Percentiles rank a stretch among this genome's conserved stretches.
Evolutionary conservation across 257 asterid species (phyloP).

Genomic region (Nicotiana obtusifolia): DNA sequence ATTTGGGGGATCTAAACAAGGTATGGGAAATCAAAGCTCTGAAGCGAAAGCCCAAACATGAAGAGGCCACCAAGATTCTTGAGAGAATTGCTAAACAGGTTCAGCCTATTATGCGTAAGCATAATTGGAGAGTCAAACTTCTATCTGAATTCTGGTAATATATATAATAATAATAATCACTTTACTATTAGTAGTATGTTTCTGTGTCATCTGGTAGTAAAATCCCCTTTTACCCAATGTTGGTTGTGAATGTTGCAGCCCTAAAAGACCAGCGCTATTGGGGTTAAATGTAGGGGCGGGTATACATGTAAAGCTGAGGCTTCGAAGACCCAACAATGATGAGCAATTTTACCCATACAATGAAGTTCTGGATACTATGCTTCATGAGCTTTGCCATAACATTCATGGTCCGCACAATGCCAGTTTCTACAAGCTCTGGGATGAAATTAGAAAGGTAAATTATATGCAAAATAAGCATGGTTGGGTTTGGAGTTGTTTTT

Average conservation of each 20-base stretch:
- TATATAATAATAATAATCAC: no score
- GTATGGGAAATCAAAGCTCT: constrained; percentile 78
- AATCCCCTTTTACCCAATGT: neutral
- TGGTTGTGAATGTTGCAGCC: constrained; percentile 41
- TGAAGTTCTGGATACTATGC: constrained; percentile 88
- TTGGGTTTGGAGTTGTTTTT: no score
- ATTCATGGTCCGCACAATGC: constrained; percentile 82
- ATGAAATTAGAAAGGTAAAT: constrained; percentile 71
- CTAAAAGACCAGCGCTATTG: constrained; percentile 44
- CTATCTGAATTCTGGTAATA: constrained; percentile 78
- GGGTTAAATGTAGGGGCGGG: constrained; percentile 88
- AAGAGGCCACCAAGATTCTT: constrained; percentile 63
- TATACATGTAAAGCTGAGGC: constrained; percentile 72
- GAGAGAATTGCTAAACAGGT: constrained; percentile 73
- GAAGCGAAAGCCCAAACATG: constrained; percentile 64
- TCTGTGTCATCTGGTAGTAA: no score
- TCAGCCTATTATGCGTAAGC: constrained; percentile 94
- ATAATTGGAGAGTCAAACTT: constrained; percentile 82
- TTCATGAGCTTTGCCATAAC: constrained; percentile 93
- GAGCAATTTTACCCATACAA: constrained; percentile 66
- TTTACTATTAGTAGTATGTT: no score
- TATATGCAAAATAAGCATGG: no score
- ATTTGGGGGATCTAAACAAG: constrained; percentile 59
- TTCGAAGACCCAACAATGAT: constrained; percentile 61
- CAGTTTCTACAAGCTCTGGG: constrained; percentile 92